A percentile compares a stretch with the other conserved stretches of the same genome.
Evolutionary conservation across 371 early-diverging fungal genomes (phyloP).

Genomic region (Coemansia sp.): DNA sequence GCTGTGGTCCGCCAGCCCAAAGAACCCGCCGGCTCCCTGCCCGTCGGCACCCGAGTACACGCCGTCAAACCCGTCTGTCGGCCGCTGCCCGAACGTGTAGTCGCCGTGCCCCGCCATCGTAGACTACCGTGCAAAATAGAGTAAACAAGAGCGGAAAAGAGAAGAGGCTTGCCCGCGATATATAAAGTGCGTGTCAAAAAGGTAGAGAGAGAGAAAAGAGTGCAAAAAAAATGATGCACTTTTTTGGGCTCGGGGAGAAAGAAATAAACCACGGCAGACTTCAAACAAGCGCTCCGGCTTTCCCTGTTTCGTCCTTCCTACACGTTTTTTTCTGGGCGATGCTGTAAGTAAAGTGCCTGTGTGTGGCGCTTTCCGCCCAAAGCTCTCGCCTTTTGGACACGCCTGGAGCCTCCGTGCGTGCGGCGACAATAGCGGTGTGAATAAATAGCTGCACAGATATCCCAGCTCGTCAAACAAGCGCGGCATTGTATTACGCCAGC

Average conservation of each 20-base stretch:
- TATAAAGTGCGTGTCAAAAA: background rate
- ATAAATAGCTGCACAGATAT: slow-evolving; percentile 1
- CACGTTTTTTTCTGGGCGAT: background rate
- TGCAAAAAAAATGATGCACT: background rate
- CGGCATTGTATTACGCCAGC: background rate
- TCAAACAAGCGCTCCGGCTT: background rate
- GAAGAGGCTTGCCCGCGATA: background rate
- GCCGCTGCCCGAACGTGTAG: slow-evolving; percentile 2
- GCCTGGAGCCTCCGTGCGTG: background rate
- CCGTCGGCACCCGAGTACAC: slow-evolving; percentile 8
- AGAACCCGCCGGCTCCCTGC: slow-evolving; percentile 23
- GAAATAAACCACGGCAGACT: background rate
- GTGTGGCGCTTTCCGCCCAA: background rate
- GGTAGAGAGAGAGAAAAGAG: background rate
- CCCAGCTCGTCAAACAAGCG: background rate
- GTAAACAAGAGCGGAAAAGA: background rate
- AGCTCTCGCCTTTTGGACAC: slow-evolving; percentile 1
- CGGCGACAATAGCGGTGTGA: slow-evolving; percentile 1
- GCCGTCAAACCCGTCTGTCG: slow-evolving; percentile 32
- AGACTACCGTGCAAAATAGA: background rate
- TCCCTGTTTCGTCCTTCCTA: background rate
- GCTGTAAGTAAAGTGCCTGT: background rate
- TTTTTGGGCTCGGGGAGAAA: background rate
- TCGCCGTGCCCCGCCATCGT: slow-evolving; percentile 1
- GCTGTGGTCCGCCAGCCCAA: slow-evolving; percentile 27